phyloP scores from a whole-genome alignment of 2,329 filamentous ascomycete genomes.

The Corynespora cassiicola region DNA sequence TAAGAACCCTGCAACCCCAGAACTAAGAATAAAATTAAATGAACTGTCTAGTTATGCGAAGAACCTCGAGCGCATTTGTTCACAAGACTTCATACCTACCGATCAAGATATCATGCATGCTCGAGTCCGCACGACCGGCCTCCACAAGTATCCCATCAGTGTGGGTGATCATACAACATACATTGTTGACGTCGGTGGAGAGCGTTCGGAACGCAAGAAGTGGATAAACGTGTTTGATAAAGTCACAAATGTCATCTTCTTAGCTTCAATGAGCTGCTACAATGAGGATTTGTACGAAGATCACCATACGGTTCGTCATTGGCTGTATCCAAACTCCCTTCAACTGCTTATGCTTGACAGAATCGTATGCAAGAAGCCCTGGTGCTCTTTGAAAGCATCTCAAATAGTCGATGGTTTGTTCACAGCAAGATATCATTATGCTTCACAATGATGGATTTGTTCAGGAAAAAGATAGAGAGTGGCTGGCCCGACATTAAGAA shows the following conservation, averaged over 20 bases:
- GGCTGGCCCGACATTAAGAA: too few species aligned
- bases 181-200: slow-evolving; percentile 91
- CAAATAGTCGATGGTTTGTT: slow-evolving; percentile 53
- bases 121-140: slow-evolving; percentile 84
- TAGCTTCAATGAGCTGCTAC: too few species aligned
- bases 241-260: slow-evolving; percentile 82
- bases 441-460: too few species aligned
- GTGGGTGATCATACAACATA: slow-evolving; percentile 92
- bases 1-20: too few species aligned
- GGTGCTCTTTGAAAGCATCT: slow-evolving; percentile 53
- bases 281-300: too few species aligned
- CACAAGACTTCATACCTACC: slow-evolving; percentile 77
- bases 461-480: too few species aligned
- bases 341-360: too few species aligned
- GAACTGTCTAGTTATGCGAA: too few species aligned
- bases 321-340: too few species aligned
- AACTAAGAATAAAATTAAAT: too few species aligned
- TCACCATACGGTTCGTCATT: too few species aligned
- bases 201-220: slow-evolving; percentile 88
- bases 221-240: slow-evolving; percentile 95
- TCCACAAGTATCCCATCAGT: slow-evolving; percentile 89
- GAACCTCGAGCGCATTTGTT: slow-evolving; percentile 63
- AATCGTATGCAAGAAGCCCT: slow-evolving; percentile 56
- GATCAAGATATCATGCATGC: slow-evolving; percentile 91
- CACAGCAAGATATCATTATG: too few species aligned